Percentiles rank a stretch among this genome's conserved stretches.
These are phyloP conservation scores for Tanacetum coccineum DNA, from an alignment of 129 eudicot species.

Conservation along the genomic window DNA sequence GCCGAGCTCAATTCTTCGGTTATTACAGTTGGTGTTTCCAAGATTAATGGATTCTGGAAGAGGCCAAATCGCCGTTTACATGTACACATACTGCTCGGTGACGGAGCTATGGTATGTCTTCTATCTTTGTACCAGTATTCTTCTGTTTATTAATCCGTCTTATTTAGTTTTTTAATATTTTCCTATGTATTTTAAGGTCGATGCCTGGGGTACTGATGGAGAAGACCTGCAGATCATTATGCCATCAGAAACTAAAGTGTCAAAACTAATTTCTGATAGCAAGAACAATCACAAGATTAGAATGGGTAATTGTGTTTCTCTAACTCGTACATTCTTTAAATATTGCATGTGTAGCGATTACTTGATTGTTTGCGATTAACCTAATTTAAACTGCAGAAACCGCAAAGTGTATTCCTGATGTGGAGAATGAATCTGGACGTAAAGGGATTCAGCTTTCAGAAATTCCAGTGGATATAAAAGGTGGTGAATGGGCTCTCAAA, in stretches of 20 bases:
- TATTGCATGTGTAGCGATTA: background rate
- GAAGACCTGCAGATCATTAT: constrained; percentile 51
- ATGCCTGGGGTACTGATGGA: constrained; percentile 83
- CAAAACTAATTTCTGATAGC: constrained; percentile 45
- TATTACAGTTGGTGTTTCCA: constrained; percentile 53
- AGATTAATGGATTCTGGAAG: constrained; percentile 68
- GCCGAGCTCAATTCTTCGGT: constrained; percentile 71
- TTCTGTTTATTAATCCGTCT: background rate
- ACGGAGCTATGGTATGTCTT: constrained; percentile 68
- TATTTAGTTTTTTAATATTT: background rate
- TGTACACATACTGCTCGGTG: constrained; percentile 70
- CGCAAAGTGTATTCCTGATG: constrained; percentile 66
- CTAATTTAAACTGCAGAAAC: constrained; percentile 47
- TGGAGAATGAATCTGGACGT: constrained; percentile 45
- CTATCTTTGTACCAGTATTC: background rate
- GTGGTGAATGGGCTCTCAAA: constrained; percentile 80
- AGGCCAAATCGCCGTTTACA: constrained; percentile 82
- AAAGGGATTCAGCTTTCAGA: constrained; percentile 70
- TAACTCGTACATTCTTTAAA: background rate
- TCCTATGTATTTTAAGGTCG: constrained; percentile 42
- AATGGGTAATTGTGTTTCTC: constrained; percentile 40
- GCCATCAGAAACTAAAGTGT: constrained; percentile 62
- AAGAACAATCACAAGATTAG: constrained; percentile 44
- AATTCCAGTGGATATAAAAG: constrained; percentile 61
- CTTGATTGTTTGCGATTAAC: background rate